Base-by-base conservation (phyloP, 352 stramenopile genomes). In the Globisporangium paddicum region DNA sequence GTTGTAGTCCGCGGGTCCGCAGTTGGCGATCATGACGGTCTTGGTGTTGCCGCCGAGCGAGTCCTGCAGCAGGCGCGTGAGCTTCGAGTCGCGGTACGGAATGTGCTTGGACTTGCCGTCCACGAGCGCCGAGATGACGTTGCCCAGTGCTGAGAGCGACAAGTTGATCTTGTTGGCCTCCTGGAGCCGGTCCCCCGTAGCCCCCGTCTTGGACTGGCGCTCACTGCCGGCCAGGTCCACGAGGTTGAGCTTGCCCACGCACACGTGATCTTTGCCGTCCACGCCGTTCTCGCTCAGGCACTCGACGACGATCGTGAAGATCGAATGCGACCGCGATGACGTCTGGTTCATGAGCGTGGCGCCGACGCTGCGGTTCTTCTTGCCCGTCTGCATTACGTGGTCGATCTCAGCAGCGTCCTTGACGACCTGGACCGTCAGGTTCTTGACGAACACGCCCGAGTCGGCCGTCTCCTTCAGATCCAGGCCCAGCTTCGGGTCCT, bases 21-120 rank as follows among this genome's bases (percentile, higher is more conserved):
- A 98, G 77, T 98, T 99, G 5, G 96, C 96, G 59, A 98, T 98
- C 96, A 99, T 99, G 38, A 98, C 95, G 1, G 96, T 99, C 75
- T 98, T 98, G 2, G 51, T 35, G 23, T 87, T 90, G 30, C 80
- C 82, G 37, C 82, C 82, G 9, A 93, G 72, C 21, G 80, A 88
- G 48, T 93, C 83, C 65, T 93, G 89, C 44, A 97, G 72, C 32
- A 97, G 48, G 0, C 89, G 76, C 28, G 87, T 97, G 23, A 97
- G 67, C 59, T 92, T 96, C 11, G 86, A 95, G 66, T 97, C 86
- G 21, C 88, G 79, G 57, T 96, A 97, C 0, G 96, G 98, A 13
- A 62, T 62, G 18, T 62, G 56, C 19, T 58, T 35, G 23, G 56
- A 62, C 55, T 94, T 95, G 59, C 82, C 85, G 55, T 93, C 85